phyloP scores from a whole-genome alignment of 768 basidiomycete species.

The Termitomyces eurrhizus region DNA sequence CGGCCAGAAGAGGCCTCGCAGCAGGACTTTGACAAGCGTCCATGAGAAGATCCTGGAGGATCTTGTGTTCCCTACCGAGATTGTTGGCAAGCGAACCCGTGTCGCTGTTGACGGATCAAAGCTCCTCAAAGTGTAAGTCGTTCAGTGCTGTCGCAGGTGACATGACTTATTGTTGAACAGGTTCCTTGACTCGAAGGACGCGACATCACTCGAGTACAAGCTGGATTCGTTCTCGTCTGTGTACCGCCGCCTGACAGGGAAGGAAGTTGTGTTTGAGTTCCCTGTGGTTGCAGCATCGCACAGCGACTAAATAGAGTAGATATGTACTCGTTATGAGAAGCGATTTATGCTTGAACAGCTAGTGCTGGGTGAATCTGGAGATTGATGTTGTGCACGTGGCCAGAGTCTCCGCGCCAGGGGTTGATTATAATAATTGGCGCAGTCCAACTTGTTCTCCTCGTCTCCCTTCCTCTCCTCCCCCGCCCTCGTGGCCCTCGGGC shows the following conservation, averaged over 20 bases:
- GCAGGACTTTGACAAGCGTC: constrained; percentile 93
- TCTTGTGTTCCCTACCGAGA: constrained; percentile 98
- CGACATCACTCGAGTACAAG: constrained; percentile 99
- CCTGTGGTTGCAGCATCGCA: constrained; percentile 73
- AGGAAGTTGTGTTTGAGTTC: constrained; percentile 95
- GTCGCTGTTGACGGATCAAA: constrained; percentile 92
- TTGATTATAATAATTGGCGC: constrained; percentile 20
- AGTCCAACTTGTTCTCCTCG: constrained; percentile 22
- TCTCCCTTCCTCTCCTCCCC: constrained; percentile 26
- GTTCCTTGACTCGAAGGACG: constrained; percentile 96
- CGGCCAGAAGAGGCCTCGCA: constrained; percentile 94
- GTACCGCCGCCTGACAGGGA: constrained; percentile 92
- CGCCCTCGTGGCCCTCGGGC: constrained; percentile 48
- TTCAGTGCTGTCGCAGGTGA: constrained; percentile 13
- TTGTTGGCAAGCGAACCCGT: constrained; percentile 97
- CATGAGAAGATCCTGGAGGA: constrained; percentile 99
- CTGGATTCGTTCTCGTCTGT: constrained; percentile 98
- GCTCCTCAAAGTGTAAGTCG: constrained; percentile 92
- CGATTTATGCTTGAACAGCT: background rate
- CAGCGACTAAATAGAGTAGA: constrained; percentile 28
- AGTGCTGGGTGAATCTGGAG: constrained; percentile 2
- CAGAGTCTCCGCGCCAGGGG: constrained; percentile 24
- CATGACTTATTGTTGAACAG: constrained; percentile 36
- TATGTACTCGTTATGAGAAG: constrained; percentile 25
- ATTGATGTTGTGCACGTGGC: constrained; percentile 26